Percentiles rank a stretch among this genome's conserved stretches.
Evolutionary conservation across 2,329 filamentous ascomycete species (phyloP).

Genomic region (Microdochium trichocladiopsis): DNA sequence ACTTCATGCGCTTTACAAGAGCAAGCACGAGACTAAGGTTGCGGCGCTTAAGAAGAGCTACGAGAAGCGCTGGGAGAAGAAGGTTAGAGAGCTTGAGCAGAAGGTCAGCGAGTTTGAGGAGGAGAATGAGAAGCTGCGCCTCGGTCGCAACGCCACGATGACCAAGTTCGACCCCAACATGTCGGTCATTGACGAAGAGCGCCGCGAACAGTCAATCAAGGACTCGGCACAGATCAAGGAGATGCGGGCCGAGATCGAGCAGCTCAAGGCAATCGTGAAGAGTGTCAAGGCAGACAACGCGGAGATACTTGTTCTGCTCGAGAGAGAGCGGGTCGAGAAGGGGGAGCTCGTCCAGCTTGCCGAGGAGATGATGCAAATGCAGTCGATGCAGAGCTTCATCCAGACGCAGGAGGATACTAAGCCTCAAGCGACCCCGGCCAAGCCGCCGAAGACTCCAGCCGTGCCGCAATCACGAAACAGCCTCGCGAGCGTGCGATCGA

Average conservation of each 20-base stretch:
- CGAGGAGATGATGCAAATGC: conserved; percentile 75
- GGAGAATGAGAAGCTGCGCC: conserved; percentile 69
- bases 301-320: conserved; percentile 56
- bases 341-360: conserved; percentile 74
- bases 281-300: conserved; percentile 66
- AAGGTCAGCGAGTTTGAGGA: conserved; percentile 61
- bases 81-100: conserved; percentile 68
- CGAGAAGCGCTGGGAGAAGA: conserved; percentile 85
- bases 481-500: conserved; percentile 23
- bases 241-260: conserved; percentile 66
- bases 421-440: conserved; percentile 8
- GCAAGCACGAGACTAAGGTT: conserved; percentile 96
- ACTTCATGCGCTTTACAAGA: conserved; percentile 87
- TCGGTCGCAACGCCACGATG: conserved; percentile 58
- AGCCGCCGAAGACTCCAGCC: conserved; percentile 11
- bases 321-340: conserved; percentile 74
- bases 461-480: conserved; percentile 4
- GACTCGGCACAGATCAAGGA: conserved; percentile 62
- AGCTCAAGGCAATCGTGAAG: conserved; percentile 64
- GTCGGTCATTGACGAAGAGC: conserved; percentile 40
- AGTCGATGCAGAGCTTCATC: conserved; percentile 40
- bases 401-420: conserved; percentile 10
- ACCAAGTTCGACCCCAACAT: conserved; percentile 46
- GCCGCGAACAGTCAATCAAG: conserved; percentile 51
- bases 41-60: conserved; percentile 80